A percentile compares a stretch with the other conserved stretches of the same genome.
phyloP scores from a whole-genome alignment of 2,329 filamentous ascomycete species.

The Helotiales sp. region DNA sequence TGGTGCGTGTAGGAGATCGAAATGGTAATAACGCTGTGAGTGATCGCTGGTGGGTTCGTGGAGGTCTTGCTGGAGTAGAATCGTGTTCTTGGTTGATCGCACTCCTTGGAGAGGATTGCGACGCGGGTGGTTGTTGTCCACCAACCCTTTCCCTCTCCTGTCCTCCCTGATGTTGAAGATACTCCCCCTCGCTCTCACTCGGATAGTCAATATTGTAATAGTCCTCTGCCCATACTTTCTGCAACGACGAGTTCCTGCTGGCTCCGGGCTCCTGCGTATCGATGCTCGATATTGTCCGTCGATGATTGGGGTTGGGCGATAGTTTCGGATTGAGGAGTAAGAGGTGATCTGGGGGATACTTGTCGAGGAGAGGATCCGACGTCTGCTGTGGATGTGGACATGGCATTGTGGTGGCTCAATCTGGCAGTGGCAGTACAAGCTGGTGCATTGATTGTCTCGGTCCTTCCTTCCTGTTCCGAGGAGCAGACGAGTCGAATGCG shows the following conservation, averaged over 20 bases:
- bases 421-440: conserved; percentile 8
- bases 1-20: conserved; percentile 16
- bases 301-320: conserved; percentile 2
- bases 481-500: background rate
- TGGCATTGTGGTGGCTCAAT: conserved; percentile 18
- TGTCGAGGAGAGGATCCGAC: conserved; percentile 2
- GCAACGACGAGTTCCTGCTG: conserved; percentile 25
- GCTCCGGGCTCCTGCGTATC: conserved; percentile 9
- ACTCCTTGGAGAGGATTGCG: conserved; percentile 11
- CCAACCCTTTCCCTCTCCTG: conserved; percentile 2
- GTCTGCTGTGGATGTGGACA: conserved; percentile 1
- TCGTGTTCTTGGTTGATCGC: conserved; percentile 17
- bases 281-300: conserved; percentile 12
- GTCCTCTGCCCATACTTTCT: conserved; percentile 32
- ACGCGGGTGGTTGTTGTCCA: conserved; percentile 9
- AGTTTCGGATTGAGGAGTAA: conserved; percentile 7
- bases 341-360: conserved; percentile 1
- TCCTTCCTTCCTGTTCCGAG: conserved; percentile 18
- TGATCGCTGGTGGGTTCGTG: conserved; percentile 26
- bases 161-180: conserved; percentile 7
- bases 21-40: conserved; percentile 28
- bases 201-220: conserved; percentile 17
- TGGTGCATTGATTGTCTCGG: conserved; percentile 21
- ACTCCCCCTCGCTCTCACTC: conserved; percentile 16
- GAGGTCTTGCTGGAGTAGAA: conserved; percentile 12